phyloP scores from a whole-genome alignment of 192 early-diverging fungal species.

The Coemansia sp. region DNA sequence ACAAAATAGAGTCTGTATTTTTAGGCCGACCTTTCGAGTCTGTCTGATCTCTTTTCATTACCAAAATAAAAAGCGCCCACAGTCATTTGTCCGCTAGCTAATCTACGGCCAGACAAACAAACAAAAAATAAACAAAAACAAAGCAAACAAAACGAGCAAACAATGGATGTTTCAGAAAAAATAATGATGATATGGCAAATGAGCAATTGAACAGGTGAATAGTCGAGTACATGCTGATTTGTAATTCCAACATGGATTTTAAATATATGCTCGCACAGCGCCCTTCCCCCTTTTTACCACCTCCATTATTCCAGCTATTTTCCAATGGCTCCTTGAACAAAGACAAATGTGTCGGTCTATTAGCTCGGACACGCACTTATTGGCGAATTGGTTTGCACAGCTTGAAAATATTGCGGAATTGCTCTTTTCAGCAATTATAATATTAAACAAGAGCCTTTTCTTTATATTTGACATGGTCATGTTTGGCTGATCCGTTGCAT shows the following conservation, averaged over 20 bases:
- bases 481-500: neutral
- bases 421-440: neutral
- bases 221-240: constrained; percentile 2
- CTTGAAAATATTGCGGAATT: neutral
- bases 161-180: neutral
- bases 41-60: neutral
- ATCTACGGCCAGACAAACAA: constrained; percentile 1
- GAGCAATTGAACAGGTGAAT: constrained; percentile 1
- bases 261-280: neutral
- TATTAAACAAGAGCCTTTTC: neutral
- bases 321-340: neutral
- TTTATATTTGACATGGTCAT: neutral
- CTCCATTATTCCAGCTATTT: too few species aligned
- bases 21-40: neutral
- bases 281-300: neutral
- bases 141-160: neutral
- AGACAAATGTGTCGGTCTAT: neutral
- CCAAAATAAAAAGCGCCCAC: neutral
- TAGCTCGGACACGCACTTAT: neutral
- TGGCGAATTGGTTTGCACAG: neutral
- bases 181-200: neutral
- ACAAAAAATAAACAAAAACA: neutral
- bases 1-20: neutral
- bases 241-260: constrained; percentile 8
- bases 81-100: neutral